These are phyloP conservation scores for Fusarium coffeatum DNA, from an alignment of 2,329 filamentous ascomycete genomes.

Conservation along the genomic window DNA sequence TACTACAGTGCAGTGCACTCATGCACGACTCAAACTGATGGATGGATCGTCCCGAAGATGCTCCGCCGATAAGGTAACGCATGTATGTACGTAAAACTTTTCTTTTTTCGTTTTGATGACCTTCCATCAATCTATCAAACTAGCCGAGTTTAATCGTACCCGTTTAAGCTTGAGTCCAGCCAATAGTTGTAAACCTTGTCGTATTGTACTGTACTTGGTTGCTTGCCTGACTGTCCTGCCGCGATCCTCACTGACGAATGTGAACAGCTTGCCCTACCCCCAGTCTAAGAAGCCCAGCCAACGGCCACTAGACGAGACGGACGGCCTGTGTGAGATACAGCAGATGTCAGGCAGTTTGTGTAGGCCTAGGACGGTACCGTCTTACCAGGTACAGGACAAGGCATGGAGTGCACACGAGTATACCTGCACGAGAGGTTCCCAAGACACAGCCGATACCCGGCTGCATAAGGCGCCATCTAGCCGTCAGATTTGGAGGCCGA, in stretches of 20 bases:
- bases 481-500: slow-evolving; percentile 25
- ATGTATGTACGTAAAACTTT: slow-evolving; percentile 38
- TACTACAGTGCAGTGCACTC: not conserved
- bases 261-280: slow-evolving; percentile 32
- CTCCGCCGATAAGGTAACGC: slow-evolving; percentile 43
- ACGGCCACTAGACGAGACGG: slow-evolving; percentile 43
- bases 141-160: slow-evolving; percentile 21
- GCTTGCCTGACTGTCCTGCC: slow-evolving; percentile 14
- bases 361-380: slow-evolving; percentile 35
- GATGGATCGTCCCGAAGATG: slow-evolving; percentile 43
- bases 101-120: slow-evolving; percentile 25
- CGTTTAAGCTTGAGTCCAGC: slow-evolving; percentile 22
- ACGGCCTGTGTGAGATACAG: slow-evolving; percentile 18
- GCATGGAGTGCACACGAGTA: slow-evolving; percentile 31
- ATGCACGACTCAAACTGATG: slow-evolving; percentile 11
- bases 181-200: slow-evolving; percentile 30
- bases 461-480: slow-evolving; percentile 30
- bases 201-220: slow-evolving; percentile 20
- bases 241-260: slow-evolving; percentile 31
- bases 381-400: slow-evolving; percentile 33
- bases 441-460: slow-evolving; percentile 41
- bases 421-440: slow-evolving; percentile 40
- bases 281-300: slow-evolving; percentile 31
- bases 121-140: slow-evolving; percentile 17
- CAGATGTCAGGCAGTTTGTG: slow-evolving; percentile 14